Percentiles rank a stretch among this genome's conserved stretches.
Conservation (phyloP, 805 yeast genomes). For the Saccharomycopsis sp. region DNA sequence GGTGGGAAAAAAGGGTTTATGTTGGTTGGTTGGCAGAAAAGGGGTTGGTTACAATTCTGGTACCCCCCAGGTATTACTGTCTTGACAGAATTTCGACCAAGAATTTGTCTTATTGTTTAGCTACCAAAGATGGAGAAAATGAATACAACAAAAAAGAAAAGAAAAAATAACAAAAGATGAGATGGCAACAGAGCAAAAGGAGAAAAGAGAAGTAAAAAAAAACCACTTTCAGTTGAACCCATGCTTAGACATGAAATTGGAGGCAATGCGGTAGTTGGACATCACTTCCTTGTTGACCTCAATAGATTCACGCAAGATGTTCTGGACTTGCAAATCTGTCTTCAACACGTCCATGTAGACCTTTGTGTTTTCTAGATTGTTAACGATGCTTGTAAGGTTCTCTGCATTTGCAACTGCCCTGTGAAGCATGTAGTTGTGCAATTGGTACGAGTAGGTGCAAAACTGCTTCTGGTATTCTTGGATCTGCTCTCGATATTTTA, state of each 20-base stretch:
- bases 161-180: background rate
- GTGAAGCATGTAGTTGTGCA: slow-evolving; percentile 4
- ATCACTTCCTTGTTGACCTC: no score
- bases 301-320: no score
- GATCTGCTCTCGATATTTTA: slow-evolving; percentile 3
- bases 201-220: background rate
- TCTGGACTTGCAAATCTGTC: slow-evolving; percentile 7
- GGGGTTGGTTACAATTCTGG: no score
- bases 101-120: no score
- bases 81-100: no score
- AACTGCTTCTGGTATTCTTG: slow-evolving; percentile 9
- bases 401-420: slow-evolving; percentile 1
- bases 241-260: no score
- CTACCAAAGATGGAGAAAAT: no score
- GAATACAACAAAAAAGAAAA: background rate
- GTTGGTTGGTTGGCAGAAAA: no score
- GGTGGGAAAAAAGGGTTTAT: no score
- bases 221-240: background rate
- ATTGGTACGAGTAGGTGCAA: slow-evolving; percentile 2
- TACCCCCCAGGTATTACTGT: no score
- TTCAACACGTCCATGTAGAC: slow-evolving; percentile 5
- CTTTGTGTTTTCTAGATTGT: slow-evolving; percentile 2
- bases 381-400: slow-evolving; percentile 3
- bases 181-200: background rate
- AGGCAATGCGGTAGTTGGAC: slow-evolving; percentile 7